These are phyloP conservation scores for Barnettozyma populi DNA, from an alignment of 805 yeast genomes.

Conservation along the genomic window DNA sequence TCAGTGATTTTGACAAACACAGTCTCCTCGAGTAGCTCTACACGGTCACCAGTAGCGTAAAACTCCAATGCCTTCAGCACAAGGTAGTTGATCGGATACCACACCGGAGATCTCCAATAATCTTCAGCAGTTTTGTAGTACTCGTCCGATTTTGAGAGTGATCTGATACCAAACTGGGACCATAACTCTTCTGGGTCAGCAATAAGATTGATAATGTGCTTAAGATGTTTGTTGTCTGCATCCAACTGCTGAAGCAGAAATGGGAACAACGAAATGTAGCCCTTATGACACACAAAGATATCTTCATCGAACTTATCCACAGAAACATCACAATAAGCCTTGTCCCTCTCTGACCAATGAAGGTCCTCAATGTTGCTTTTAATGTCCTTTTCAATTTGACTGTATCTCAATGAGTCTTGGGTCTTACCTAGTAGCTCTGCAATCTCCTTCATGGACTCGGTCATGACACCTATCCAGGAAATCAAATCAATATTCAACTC, in stretches of 20 bases:
- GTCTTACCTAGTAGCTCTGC: conserved; percentile 55
- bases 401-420: conserved; percentile 55
- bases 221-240: conserved; percentile 40
- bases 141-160: conserved; percentile 63
- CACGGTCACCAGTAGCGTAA: conserved; percentile 37
- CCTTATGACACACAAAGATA: conserved; percentile 77
- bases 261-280: conserved; percentile 84
- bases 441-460: conserved; percentile 70
- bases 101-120: conserved; percentile 93
- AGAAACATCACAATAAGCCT: conserved; percentile 77
- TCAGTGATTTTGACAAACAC: conserved; percentile 32
- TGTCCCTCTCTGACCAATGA: conserved; percentile 72
- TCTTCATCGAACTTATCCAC: conserved; percentile 70
- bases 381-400: conserved; percentile 49
- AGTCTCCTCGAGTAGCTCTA: conserved; percentile 24
- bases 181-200: conserved; percentile 70
- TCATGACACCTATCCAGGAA: conserved; percentile 93
- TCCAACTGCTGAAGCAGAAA: conserved; percentile 66
- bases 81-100: conserved; percentile 89
- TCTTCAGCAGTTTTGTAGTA: conserved; percentile 75
- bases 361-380: conserved; percentile 58
- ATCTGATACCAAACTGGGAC: conserved; percentile 74
- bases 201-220: conserved; percentile 49
- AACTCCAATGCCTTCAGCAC: conserved; percentile 61
- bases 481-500: conserved; percentile 87